Percentiles rank a stretch among this genome's conserved stretches.
phyloP scores from a whole-genome alignment of 495 filamentous ascomycete species.

The Tuber borchii region DNA sequence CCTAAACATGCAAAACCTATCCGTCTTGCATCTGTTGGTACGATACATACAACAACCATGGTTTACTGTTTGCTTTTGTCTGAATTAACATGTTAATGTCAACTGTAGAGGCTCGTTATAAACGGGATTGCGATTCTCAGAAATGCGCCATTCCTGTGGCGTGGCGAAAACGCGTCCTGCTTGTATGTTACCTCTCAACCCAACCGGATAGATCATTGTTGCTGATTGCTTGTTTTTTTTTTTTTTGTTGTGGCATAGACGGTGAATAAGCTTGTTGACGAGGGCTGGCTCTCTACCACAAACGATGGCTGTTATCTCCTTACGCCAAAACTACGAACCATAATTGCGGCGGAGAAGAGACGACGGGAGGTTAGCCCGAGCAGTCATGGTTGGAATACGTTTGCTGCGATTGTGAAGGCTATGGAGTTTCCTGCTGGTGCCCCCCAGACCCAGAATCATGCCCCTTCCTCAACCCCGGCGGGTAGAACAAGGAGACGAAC shows the following conservation, averaged over 20 bases:
- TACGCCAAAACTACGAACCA: constrained; percentile 23
- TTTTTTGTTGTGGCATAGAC: constrained; percentile 11
- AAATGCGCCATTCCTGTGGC: constrained; percentile 24
- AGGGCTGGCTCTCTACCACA: constrained; percentile 28
- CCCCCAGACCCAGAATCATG: not conserved
- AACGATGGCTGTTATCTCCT: constrained; percentile 20
- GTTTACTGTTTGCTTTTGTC: not conserved
- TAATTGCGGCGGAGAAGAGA: constrained; percentile 32
- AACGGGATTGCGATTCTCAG: constrained; percentile 21
- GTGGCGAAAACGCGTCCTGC: constrained; percentile 39
- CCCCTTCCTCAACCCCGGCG: constrained; percentile 15
- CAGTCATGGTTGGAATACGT: constrained; percentile 41
- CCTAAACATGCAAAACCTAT: constrained; percentile 24
- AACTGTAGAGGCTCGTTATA: constrained; percentile 9
- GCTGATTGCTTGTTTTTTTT: not conserved
- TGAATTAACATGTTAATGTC: not conserved
- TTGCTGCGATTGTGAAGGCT: constrained; percentile 26
- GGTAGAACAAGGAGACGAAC: constrained; percentile 21
- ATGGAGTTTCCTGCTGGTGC: constrained; percentile 13
- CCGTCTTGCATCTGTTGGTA: constrained; percentile 30
- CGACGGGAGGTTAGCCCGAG: constrained; percentile 28
- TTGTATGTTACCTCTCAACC: constrained; percentile 18
- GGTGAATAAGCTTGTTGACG: constrained; percentile 34
- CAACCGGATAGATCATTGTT: not conserved
- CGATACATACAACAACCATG: not conserved